Conservation (phyloP, 441 rosid genomes). For the Metrosideros polymorpha region DNA sequence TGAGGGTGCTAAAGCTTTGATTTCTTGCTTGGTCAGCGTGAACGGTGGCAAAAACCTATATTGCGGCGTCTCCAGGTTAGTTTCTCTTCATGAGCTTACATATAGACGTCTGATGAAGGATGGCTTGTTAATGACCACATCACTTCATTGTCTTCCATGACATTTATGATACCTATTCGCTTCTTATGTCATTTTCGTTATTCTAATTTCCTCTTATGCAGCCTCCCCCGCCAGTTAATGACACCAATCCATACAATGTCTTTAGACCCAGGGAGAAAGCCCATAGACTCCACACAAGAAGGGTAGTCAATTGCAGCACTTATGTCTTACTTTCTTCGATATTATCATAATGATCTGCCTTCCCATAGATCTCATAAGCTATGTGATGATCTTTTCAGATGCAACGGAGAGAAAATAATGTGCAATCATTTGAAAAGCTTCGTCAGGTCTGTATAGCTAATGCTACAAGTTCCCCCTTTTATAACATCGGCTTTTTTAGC, state of each 20-base stretch:
- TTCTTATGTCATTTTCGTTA: background rate
- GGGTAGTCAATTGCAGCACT: conserved; percentile 34
- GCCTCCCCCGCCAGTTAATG: conserved; percentile 98
- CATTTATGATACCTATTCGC: background rate
- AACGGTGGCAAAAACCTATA: conserved; percentile 93
- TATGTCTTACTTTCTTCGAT: background rate
- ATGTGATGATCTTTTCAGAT: conserved; percentile 29
- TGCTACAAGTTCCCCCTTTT: background rate
- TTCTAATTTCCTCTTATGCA: conserved; percentile 20
- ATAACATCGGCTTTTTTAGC: background rate
- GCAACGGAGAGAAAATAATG: conserved; percentile 98
- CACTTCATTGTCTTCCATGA: background rate
- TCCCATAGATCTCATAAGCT: background rate
- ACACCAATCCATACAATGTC: conserved; percentile 94
- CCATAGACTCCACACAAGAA: conserved; percentile 91
- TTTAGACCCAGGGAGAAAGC: conserved; percentile 95
- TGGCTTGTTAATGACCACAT: background rate
- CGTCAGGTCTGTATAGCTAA: conserved; percentile 55
- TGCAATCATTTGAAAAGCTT: conserved; percentile 96
- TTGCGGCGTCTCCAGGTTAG: conserved; percentile 93
- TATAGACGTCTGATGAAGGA: background rate
- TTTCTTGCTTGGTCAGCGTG: conserved; percentile 51
- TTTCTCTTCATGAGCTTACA: conserved; percentile 8
- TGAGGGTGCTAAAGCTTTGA: background rate
- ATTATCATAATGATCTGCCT: background rate